phyloP scores from a whole-genome alignment of 2,329 filamentous ascomycete genomes.

The Arthrinium phaeospermum region DNA sequence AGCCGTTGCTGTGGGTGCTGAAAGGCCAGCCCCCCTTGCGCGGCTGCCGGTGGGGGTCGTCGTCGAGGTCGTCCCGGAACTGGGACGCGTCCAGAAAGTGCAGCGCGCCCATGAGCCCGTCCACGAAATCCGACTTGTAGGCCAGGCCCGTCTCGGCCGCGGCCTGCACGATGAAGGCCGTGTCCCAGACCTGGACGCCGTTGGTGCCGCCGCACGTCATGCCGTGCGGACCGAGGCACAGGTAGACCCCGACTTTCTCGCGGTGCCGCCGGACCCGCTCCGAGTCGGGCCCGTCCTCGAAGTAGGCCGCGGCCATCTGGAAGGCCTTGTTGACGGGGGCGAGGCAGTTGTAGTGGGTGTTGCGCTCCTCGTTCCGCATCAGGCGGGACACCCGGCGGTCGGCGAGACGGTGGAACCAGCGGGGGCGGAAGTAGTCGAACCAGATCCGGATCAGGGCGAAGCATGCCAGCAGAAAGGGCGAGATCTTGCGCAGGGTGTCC shows the following conservation, averaged over 20 bases:
- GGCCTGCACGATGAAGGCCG: neutral
- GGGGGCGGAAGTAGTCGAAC: neutral
- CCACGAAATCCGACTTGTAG: neutral
- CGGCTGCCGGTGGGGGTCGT: neutral
- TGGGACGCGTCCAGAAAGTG: neutral
- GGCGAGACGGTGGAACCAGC: neutral
- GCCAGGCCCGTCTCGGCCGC: neutral
- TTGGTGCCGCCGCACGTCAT: neutral
- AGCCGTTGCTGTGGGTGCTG: neutral
- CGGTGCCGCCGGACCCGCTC: neutral
- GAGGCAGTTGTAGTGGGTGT: neutral
- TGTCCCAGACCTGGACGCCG: neutral
- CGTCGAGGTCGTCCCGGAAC: neutral
- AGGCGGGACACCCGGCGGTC: neutral
- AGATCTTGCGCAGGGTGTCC: neutral
- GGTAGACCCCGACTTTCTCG: neutral
- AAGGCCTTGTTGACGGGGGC: neutral
- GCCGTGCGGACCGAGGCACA: neutral
- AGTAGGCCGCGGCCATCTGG: neutral
- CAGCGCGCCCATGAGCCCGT: neutral
- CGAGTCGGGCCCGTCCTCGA: neutral
- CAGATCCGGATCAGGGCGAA: neutral
- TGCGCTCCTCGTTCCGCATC: neutral
- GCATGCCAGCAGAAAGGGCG: neutral
- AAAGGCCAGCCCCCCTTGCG: conserved; percentile 1